These are phyloP conservation scores for Termitomyces sp. DNA, from an alignment of 768 basidiomycete species.

Conservation along the genomic window DNA sequence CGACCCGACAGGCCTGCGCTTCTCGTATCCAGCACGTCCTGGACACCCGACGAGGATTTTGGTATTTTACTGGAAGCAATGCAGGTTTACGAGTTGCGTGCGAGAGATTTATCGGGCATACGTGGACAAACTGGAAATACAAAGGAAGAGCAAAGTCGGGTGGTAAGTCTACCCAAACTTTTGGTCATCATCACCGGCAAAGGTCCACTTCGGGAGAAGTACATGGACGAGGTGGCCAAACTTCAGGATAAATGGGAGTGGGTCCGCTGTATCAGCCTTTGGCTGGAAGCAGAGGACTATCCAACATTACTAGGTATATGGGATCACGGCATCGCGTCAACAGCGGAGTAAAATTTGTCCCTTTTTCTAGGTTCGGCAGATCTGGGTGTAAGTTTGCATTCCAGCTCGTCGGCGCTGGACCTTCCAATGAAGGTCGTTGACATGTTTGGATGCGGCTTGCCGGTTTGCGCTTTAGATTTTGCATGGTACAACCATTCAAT, in stretches of 20 bases:
- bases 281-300: constrained; percentile 91
- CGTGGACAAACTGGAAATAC: constrained; percentile 1
- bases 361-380: constrained; percentile 74
- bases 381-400: constrained; percentile 87
- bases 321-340: not conserved
- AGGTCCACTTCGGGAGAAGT: constrained; percentile 71
- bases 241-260: constrained; percentile 71
- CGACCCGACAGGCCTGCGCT: constrained; percentile 80
- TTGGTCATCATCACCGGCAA: constrained; percentile 89
- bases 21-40: constrained; percentile 89
- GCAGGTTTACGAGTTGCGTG: constrained; percentile 62
- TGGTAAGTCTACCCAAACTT: constrained; percentile 61
- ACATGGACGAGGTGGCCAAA: constrained; percentile 66
- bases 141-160: constrained; percentile 2
- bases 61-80: constrained; percentile 78
- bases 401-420: constrained; percentile 87
- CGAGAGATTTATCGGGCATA: constrained; percentile 27
- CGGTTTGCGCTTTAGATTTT: constrained; percentile 89
- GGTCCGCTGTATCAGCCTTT: constrained; percentile 78
- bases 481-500: constrained; percentile 56
- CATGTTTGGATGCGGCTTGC: constrained; percentile 97
- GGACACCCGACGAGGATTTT: constrained; percentile 98
- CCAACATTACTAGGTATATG: constrained; percentile 74
- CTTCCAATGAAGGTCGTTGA: constrained; percentile 99
- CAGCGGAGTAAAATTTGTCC: not conserved